phyloP scores from a whole-genome alignment of 2,329 filamentous ascomycete genomes.

The Alternaria triticina region DNA sequence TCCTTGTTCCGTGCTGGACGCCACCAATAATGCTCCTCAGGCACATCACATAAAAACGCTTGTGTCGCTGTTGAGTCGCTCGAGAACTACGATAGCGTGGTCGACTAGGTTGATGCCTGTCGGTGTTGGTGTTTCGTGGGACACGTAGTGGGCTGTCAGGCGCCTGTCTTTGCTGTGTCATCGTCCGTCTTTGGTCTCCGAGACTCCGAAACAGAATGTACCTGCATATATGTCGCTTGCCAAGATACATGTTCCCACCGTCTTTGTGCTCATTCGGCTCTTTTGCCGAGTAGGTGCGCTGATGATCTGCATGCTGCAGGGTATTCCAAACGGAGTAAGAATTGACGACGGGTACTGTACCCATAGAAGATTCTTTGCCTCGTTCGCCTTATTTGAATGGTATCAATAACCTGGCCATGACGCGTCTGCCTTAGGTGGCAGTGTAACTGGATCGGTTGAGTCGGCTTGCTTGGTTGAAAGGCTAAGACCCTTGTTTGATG shows the following conservation, averaged over 20 bases:
- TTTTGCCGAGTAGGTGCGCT: background rate
- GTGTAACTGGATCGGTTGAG: background rate
- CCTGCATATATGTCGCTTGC: background rate
- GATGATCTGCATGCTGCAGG: background rate
- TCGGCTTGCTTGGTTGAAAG: background rate
- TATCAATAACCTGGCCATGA: background rate
- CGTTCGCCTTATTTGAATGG: background rate
- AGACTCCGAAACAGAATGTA: background rate
- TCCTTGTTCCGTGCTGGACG: background rate
- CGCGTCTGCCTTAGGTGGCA: background rate
- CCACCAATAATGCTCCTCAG: background rate
- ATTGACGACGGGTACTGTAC: background rate
- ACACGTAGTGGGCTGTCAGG: background rate
- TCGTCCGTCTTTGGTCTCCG: background rate
- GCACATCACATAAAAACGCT: background rate
- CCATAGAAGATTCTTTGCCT: background rate
- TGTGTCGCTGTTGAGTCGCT: background rate
- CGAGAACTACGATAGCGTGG: background rate
- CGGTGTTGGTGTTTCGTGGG: background rate
- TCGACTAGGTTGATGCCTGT: background rate
- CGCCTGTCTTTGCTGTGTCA: background rate
- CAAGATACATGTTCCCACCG: background rate
- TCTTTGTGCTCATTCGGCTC: background rate
- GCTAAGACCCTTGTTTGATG: background rate
- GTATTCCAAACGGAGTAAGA: background rate